phyloP scores from a whole-genome alignment of 1,284 basidiomycete genomes.

The Ganoderma leucocontextum region DNA sequence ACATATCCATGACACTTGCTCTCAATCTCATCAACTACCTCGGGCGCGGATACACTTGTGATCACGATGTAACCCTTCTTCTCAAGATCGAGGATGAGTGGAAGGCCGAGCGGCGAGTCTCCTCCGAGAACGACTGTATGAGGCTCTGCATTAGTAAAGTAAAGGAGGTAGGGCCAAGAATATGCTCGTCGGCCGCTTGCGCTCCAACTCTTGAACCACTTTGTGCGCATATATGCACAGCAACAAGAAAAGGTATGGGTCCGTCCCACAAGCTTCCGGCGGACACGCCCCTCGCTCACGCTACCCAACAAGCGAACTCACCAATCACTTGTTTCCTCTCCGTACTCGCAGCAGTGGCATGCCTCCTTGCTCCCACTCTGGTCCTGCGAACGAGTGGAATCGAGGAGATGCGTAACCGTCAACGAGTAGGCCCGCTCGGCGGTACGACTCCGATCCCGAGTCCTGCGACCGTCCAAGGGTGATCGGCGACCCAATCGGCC shows the following conservation, averaged over 20 bases:
- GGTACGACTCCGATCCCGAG: conserved; percentile 62
- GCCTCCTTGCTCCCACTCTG: conserved; percentile 41
- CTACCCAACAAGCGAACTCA: conserved; percentile 37
- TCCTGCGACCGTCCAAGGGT: conserved; percentile 67
- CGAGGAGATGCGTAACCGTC: conserved; percentile 56
- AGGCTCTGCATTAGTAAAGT: conserved; percentile 37
- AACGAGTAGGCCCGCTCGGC: conserved; percentile 64
- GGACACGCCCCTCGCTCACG: not conserved
- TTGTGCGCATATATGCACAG: not conserved
- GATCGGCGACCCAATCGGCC: conserved; percentile 59
- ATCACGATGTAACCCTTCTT: conserved; percentile 83
- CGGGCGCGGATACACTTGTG: conserved; percentile 73
- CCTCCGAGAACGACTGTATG: conserved; percentile 79
- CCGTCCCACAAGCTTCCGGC: not conserved
- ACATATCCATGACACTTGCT: conserved; percentile 74
- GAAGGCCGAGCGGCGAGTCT: conserved; percentile 72
- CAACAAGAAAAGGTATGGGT: not conserved
- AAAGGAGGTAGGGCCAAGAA: not conserved
- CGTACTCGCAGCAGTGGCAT: conserved; percentile 43
- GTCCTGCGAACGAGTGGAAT: conserved; percentile 27
- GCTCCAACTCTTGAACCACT: not conserved
- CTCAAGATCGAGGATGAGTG: conserved; percentile 77
- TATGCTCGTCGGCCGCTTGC: not conserved
- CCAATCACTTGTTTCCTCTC: conserved; percentile 77
- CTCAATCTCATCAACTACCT: conserved; percentile 70